Evolutionary conservation across 192 early-diverging fungal genomes (phyloP).

Genomic region (Haplosporangium gracile): DNA sequence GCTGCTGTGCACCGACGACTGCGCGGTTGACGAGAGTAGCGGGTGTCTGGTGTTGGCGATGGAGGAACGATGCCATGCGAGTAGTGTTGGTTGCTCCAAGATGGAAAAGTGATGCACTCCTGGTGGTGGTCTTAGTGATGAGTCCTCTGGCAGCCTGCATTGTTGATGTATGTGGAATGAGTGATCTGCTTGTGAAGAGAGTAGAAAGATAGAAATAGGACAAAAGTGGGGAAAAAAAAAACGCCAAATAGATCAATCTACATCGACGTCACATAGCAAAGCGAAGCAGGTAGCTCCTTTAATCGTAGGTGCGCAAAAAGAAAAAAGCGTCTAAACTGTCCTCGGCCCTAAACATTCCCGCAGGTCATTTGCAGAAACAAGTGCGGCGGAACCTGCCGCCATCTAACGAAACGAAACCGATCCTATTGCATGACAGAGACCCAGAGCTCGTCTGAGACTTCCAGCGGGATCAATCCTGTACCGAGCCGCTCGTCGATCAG

Average conservation of each 20-base stretch:
- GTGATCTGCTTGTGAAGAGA: not conserved
- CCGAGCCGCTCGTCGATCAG: conserved; percentile 64
- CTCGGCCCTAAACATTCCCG: not conserved
- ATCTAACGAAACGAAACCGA: not conserved
- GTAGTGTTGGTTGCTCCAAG: not conserved
- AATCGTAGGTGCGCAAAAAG: not conserved
- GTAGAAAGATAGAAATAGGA: not conserved
- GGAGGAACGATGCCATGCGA: not conserved
- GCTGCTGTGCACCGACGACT: conserved; percentile 6
- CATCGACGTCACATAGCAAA: not conserved
- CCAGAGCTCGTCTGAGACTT: conserved; percentile 54
- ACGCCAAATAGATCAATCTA: not conserved
- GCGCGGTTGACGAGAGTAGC: conserved; percentile 1
- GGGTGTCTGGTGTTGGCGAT: not conserved
- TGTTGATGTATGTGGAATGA: not conserved
- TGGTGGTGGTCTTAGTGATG: conserved; percentile 8
- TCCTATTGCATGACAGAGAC: conserved; percentile 44
- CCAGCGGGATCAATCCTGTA: conserved; percentile 49
- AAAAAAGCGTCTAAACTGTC: not conserved
- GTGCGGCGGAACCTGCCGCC: not conserved
- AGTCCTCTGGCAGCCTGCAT: conserved; percentile 5
- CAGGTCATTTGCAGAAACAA: not conserved
- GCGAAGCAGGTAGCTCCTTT: not conserved
- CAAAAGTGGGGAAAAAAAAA: not conserved
- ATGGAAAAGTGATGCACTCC: not conserved